Evolutionary conservation across 1,139 yeast genomes (phyloP).

Genomic region (Candida gigantensis): DNA sequence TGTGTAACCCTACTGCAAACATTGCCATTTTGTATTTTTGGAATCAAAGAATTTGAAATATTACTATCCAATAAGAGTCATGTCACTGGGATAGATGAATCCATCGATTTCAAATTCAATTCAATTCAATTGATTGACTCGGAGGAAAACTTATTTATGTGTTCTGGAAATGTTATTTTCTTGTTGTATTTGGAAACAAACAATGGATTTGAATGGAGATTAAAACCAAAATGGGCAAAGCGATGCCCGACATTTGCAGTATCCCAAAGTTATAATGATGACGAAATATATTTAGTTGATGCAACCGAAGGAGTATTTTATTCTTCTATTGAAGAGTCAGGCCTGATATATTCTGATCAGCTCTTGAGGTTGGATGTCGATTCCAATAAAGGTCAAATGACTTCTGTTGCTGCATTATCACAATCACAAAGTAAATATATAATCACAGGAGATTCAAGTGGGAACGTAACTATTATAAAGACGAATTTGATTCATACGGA

Average conservation of each 20-base stretch:
- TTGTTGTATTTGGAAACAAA: neutral
- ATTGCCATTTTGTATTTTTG: conserved; percentile 7
- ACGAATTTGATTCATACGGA: neutral
- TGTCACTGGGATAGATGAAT: neutral
- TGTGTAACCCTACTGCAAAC: conserved; percentile 4
- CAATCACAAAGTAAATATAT: conserved; percentile 5
- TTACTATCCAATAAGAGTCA: too few species aligned
- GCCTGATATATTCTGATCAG: neutral
- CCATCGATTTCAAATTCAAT: conserved; percentile 2
- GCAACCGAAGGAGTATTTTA: conserved; percentile 7
- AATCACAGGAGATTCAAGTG: conserved; percentile 33
- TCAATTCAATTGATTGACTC: conserved; percentile 1
- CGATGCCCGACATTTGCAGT: conserved; percentile 7
- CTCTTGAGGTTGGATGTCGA: neutral
- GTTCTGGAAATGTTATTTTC: conserved; percentile 1
- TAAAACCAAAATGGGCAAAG: neutral
- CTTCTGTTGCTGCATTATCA: neutral
- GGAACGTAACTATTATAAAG: conserved; percentile 24
- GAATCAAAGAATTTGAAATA: conserved; percentile 2
- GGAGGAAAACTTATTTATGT: conserved; percentile 3
- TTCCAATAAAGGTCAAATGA: neutral
- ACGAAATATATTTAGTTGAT: conserved; percentile 8
- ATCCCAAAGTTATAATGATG: conserved; percentile 2
- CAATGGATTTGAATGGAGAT: conserved; percentile 1
- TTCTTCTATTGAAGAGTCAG: neutral